A percentile compares a stretch with the other conserved stretches of the same genome.
These are phyloP conservation scores for Globisporangium lucens DNA, from an alignment of 352 stramenopile species.

Conservation along the genomic window DNA sequence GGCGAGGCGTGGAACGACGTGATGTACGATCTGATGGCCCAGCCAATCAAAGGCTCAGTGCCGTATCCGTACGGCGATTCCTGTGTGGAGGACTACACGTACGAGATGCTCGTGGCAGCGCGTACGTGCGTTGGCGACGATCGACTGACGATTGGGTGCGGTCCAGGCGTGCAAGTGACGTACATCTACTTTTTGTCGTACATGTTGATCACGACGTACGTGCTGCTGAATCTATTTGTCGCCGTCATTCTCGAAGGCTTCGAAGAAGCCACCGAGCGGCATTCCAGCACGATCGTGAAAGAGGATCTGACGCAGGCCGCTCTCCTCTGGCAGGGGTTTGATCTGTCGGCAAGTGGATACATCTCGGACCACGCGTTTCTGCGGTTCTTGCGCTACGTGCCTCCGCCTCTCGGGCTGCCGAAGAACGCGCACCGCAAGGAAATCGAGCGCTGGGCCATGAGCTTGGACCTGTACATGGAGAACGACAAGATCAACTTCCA, in stretches of 20 bases:
- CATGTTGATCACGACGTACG: constrained; percentile 59
- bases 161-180: constrained; percentile 30
- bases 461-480: constrained; percentile 27
- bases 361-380: constrained; percentile 40
- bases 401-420: constrained; percentile 35
- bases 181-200: constrained; percentile 74
- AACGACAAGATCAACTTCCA: constrained; percentile 36
- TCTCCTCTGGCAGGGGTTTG: constrained; percentile 34
- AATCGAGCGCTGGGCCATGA: constrained; percentile 30
- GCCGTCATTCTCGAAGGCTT: constrained; percentile 83
- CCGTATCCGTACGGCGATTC: constrained; percentile 31
- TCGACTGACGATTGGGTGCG: constrained; percentile 39
- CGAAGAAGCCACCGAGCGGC: constrained; percentile 48
- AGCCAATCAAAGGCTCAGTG: constrained; percentile 20
- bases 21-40: constrained; percentile 72
- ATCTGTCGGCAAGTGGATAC: constrained; percentile 27
- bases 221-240: constrained; percentile 78
- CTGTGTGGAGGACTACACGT: constrained; percentile 38
- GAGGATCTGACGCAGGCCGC: constrained; percentile 30
- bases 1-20: constrained; percentile 78
- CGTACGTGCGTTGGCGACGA: constrained; percentile 23
- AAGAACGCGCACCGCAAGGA: constrained; percentile 23
- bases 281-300: constrained; percentile 33
- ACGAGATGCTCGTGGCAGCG: constrained; percentile 25
- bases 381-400: constrained; percentile 34